These are phyloP conservation scores for Rubus parviflorus DNA, from an alignment of 306 rosid genomes.

Conservation along the genomic window DNA sequence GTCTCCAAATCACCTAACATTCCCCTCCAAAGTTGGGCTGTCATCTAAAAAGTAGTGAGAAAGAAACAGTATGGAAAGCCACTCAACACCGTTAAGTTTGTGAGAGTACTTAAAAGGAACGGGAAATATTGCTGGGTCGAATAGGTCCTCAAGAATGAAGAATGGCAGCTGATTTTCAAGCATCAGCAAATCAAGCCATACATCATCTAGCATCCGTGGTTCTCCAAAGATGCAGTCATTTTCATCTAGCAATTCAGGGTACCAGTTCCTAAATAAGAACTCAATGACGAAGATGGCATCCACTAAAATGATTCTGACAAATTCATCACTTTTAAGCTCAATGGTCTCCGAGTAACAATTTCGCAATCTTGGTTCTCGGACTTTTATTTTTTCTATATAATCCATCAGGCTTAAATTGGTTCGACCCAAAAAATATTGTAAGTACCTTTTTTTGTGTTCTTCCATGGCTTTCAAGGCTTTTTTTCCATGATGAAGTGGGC, in stretches of 20 bases:
- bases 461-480: conserved; percentile 20
- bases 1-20: no score
- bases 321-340: neutral
- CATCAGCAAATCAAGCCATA: no score
- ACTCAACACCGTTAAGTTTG: no score
- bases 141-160: neutral
- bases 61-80: no score
- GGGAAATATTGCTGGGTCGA: accelerated
- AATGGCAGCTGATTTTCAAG: conserved; percentile 27
- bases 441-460: conserved; percentile 16
- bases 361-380: neutral
- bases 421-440: neutral
- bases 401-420: neutral
- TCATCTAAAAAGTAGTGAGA: no score
- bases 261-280: neutral
- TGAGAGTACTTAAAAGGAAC: no score
- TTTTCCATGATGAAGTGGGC: conserved; percentile 31
- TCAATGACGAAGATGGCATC: conserved; percentile 26
- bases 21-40: no score
- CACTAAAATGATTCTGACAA: conserved; percentile 17
- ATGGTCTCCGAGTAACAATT: conserved; percentile 12
- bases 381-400: neutral
- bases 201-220: conserved; percentile 12
- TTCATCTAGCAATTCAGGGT: neutral
- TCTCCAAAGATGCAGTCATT: conserved; percentile 14